Percentiles rank a stretch among this genome's conserved stretches.
These are phyloP conservation scores for Spathaspora arborariae DNA, from an alignment of 805 yeast genomes.

Conservation along the genomic window DNA sequence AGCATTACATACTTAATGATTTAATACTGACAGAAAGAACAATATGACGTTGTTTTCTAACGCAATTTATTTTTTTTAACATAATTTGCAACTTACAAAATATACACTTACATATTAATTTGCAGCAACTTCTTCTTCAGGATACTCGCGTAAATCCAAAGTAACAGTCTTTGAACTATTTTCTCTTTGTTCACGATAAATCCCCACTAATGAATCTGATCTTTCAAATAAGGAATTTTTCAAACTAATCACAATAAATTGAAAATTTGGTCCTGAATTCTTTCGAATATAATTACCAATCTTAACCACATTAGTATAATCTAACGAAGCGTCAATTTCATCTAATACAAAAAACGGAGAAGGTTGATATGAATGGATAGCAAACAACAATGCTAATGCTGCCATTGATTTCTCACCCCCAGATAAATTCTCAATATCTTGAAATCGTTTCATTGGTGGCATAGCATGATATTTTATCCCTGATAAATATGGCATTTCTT, in stretches of 20 bases:
- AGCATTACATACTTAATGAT: no score
- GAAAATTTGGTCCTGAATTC: conserved; percentile 74
- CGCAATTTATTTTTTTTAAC: not conserved
- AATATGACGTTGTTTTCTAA: no score
- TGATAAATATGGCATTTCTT: conserved; percentile 79
- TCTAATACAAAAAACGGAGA: conserved; percentile 95
- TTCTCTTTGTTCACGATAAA: conserved; percentile 73
- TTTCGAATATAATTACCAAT: conserved; percentile 82
- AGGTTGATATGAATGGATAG: conserved; percentile 86
- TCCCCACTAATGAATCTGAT: conserved; percentile 90
- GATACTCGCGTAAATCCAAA: conserved; percentile 63
- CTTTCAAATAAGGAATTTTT: conserved; percentile 83
- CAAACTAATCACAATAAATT: conserved; percentile 88
- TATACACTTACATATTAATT: conserved; percentile 1
- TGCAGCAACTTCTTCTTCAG: conserved; percentile 27
- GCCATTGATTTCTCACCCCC: conserved; percentile 98
- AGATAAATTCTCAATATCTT: conserved; percentile 87
- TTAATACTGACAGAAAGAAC: no score
- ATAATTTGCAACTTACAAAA: not conserved
- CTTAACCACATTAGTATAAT: conserved; percentile 78
- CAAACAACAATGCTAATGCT: conserved; percentile 86
- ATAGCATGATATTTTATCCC: conserved; percentile 91
- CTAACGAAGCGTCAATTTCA: conserved; percentile 98
- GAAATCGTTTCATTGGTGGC: conserved; percentile 92
- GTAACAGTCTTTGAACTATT: conserved; percentile 74